phyloP scores from a whole-genome alignment of 2,329 filamentous ascomycete genomes.

The Epichloe elymi region DNA sequence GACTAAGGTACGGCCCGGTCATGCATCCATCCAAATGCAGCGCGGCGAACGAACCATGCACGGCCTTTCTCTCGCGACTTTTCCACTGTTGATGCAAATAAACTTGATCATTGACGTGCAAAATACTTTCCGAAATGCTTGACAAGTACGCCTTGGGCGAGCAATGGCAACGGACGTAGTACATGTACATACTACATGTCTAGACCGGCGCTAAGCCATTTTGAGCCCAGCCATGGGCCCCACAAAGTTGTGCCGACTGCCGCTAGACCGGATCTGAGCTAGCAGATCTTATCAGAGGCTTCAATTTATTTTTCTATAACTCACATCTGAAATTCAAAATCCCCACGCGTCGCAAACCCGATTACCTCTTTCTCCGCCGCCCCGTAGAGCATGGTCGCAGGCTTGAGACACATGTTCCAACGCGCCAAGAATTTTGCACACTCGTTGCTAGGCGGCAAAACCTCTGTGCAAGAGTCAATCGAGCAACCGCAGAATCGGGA shows the following conservation, averaged over 20 bases:
- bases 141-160: too few relatives aligned
- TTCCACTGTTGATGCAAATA: too few relatives aligned
- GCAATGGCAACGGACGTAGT: too few relatives aligned
- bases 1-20: background rate
- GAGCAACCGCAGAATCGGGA: background rate
- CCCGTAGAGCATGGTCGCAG: slow-evolving; percentile 7
- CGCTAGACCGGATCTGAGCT: background rate
- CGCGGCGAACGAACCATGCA: too few relatives aligned
- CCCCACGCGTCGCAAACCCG: too few relatives aligned
- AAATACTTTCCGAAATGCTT: too few relatives aligned
- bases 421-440: slow-evolving; percentile 10
- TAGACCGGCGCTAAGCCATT: too few relatives aligned
- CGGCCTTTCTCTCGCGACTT: too few relatives aligned
- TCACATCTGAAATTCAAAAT: background rate
- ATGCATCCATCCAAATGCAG: background rate
- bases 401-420: slow-evolving; percentile 8
- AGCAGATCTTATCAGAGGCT: background rate
- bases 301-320: background rate
- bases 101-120: too few relatives aligned
- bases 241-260: too few relatives aligned
- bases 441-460: slow-evolving; percentile 5
- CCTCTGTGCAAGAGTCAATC: slow-evolving; percentile 1
- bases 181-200: too few relatives aligned
- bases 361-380: background rate
- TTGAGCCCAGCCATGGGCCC: too few relatives aligned